Conservation (phyloP, 176 grass and related monocot genomes). For the Musa troglodytarum region DNA sequence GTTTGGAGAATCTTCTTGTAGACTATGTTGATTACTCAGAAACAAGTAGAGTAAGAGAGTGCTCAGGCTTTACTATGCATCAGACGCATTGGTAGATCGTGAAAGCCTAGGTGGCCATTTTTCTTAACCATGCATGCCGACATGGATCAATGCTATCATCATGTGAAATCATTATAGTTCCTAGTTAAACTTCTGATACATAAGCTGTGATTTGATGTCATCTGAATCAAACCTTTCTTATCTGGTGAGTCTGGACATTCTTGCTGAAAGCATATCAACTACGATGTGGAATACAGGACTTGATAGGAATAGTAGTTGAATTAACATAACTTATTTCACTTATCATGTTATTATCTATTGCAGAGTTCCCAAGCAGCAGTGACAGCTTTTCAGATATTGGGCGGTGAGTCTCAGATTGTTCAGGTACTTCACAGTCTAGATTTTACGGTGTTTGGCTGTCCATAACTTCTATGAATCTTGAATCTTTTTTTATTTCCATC, state of each 20-base stretch:
- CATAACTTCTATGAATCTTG: background rate
- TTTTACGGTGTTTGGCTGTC: background rate
- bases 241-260: background rate
- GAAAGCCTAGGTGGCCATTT: no score
- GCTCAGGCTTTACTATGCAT: no score
- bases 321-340: background rate
- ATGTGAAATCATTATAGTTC: no score
- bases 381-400: conserved; percentile 92
- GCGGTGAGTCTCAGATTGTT: conserved; percentile 80
- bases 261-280: background rate
- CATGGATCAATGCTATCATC: no score
- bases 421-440: conserved; percentile 45
- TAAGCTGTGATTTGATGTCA: background rate
- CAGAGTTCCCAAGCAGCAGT: conserved; percentile 61
- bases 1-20: background rate
- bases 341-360: conserved; percentile 7
- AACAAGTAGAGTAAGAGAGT: no score
- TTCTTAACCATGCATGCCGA: no score
- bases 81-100: no score
- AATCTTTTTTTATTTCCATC: conserved; percentile 7
- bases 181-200: no score
- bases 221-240: background rate
- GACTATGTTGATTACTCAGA: background rate
- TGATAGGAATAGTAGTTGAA: background rate
- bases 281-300: background rate